A percentile compares a stretch with the other conserved stretches of the same genome.
Conservation (phyloP, 2,329 filamentous ascomycete species). For the Bipolaris gigantea region DNA sequence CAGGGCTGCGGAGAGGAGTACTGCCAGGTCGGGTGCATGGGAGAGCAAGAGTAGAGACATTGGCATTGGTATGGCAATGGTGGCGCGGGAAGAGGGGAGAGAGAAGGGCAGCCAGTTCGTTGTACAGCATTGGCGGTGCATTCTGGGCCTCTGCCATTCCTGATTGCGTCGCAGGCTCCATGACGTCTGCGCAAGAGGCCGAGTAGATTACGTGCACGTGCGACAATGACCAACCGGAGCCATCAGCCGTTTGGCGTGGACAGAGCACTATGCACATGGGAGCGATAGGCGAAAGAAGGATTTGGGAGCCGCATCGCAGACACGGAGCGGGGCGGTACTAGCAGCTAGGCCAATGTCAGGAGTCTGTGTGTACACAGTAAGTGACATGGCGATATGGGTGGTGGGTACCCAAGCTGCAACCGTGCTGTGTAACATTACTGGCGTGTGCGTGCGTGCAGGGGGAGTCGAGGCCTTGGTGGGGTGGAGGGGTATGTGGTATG, state of each 20-base stretch:
- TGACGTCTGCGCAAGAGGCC: not conserved
- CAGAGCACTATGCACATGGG: not conserved
- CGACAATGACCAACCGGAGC: not conserved
- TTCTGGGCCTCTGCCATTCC: not conserved
- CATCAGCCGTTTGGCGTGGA: not conserved
- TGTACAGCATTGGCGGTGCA: not conserved
- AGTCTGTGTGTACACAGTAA: no score
- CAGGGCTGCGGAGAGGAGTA: conserved; percentile 17
- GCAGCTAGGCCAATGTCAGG: no score
- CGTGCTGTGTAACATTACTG: no score
- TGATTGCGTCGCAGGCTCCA: not conserved
- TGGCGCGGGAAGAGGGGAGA: not conserved
- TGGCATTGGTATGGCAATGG: not conserved
- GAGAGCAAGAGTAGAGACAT: conserved; percentile 1
- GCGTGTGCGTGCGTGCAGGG: no score
- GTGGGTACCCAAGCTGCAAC: no score
- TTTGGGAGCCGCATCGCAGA: no score
- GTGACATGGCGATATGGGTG: no score
- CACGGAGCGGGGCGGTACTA: no score
- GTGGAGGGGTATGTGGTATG: no score
- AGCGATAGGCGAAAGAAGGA: no score
- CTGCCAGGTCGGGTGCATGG: conserved; percentile 3
- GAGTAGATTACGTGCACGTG: not conserved
- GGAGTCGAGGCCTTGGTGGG: no score
- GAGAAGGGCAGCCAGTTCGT: not conserved